Evolutionary conservation across 305 asterid genomes (phyloP), one percentile per base, ranked within the genome.

Genomic region (Lippia alba): DNA sequence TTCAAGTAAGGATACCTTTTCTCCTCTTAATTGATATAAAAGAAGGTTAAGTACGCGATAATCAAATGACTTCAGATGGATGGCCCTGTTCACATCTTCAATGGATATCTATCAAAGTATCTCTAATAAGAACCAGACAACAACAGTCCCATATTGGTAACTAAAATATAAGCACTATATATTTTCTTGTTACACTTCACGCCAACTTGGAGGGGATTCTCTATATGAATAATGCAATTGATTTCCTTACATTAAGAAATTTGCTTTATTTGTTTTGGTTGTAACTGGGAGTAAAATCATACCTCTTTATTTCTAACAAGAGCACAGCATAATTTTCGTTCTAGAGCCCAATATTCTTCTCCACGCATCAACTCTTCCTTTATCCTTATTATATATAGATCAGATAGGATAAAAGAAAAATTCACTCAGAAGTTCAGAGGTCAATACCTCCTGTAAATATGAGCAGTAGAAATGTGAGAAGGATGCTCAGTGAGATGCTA

Each of bases 11-110:
- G 54, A 72, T 85, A 94, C 97, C 97, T 83, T 77, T 80, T 84
- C 91, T 51, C 86, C 84, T 74, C 79, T 83, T 72, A 94, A 78
- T 81, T 87, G 97, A 78, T 87, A 91, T 57, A 94, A 70, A 55
- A 91, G 83, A 78, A 91, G 94, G 85, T 91, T 90, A 80, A 94
- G 86, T 76, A 91, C 90, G 44, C 97, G 89, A 76, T 88, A 91
- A 77, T 94, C 99, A 20, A 94, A 94, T 54, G 99, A 94, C 80
- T 94, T 94, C 81, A 91, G 78, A 80, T 82, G 90, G 71, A 88
- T 82, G 48, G 99, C 99, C 80, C 79, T 86, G 54, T 66, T 87
- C 51, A 82, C 94, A 69, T 91, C 99, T 76, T 81, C 89, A 75
- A 94, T 81, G 49, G 86, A 86, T 74, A 87, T 83, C 97, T 91